Evolutionary conservation across 163 green algal species (phyloP), one percentile per base, ranked within the genome.

Genomic region (Coccomyxa subellipsoidea): DNA sequence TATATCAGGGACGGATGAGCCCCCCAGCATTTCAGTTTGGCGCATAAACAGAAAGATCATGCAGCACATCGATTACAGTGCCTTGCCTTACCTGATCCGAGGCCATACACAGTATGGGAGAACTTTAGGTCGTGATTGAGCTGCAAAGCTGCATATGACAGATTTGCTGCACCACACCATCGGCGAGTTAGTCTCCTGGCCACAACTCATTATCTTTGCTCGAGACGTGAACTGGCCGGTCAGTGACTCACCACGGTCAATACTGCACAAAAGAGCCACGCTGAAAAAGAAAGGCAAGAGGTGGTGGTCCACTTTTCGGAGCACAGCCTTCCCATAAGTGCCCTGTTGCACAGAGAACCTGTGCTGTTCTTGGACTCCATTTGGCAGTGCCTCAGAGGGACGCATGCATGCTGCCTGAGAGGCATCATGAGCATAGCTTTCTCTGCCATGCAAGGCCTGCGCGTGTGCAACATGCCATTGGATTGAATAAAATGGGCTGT

Each of bases 81-180:
- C 71, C 89, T 88, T 21, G 85, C 71, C 71, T 0, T 34, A 82
- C 78, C 78, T 29, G 79, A 82, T 36, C n/a, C 79, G 35, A 91
- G 76, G 36, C 88, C 88, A 53, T 92, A 92, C 15, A 85, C 83
- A 7, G 76, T 40, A 40, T 84, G 85, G 34, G 38, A 79, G 15
- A 92, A 85, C 0, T 70, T 15, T 31, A 92, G 71, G 69, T 92
- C 89, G 0, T 78, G 31, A 8, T 88, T 90, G 10, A 92, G 71
- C 66, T 91, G 77, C 54, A 83, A 47, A 2, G 87, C 83, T 23
- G 87, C 87, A 81, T 90, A 92, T 0, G 77, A 76, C 23, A 90
- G 81, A 80, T 90, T 90, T 75, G 84, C 90, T 23, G 81, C 54
- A 38, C 87, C 66, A 0, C 38, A 34, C 5, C n/a, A 40, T 8